phyloP scores from a whole-genome alignment of 2,329 filamentous ascomycete species.

The Monilinia vaccinii-corymbosi region DNA sequence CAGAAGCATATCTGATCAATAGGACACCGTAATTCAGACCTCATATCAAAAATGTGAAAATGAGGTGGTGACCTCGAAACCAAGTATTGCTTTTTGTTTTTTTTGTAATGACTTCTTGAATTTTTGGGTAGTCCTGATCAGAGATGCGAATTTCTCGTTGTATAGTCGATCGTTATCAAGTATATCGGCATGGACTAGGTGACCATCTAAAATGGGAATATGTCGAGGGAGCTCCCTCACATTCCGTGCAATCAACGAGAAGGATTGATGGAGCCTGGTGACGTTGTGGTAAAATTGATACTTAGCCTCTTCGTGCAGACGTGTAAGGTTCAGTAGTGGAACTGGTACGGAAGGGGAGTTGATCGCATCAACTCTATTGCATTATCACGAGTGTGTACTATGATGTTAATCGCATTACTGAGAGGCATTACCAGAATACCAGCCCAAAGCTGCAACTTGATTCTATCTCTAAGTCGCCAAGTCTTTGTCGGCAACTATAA shows the following conservation, averaged over 20 bases:
- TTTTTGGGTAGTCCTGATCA: neutral
- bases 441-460: slow-evolving; percentile 43
- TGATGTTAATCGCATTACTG: slow-evolving; percentile 62
- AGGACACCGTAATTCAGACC: neutral
- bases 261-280: neutral
- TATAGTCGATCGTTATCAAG: neutral
- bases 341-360: slow-evolving; percentile 28
- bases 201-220: neutral
- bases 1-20: neutral
- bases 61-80: no score
- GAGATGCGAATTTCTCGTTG: neutral
- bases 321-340: neutral
- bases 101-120: neutral
- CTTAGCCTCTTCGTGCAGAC: neutral
- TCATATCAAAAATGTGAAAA: neutral
- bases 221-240: neutral
- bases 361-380: slow-evolving; percentile 64
- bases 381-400: slow-evolving; percentile 60
- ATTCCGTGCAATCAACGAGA: neutral
- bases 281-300: neutral
- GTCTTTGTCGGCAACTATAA: neutral
- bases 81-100: no score
- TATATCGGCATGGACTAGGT: neutral
- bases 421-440: slow-evolving; percentile 66
- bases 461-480: neutral